These are phyloP conservation scores for Artemisia annua DNA, from an alignment of 129 eudicot species.

Conservation along the genomic window DNA sequence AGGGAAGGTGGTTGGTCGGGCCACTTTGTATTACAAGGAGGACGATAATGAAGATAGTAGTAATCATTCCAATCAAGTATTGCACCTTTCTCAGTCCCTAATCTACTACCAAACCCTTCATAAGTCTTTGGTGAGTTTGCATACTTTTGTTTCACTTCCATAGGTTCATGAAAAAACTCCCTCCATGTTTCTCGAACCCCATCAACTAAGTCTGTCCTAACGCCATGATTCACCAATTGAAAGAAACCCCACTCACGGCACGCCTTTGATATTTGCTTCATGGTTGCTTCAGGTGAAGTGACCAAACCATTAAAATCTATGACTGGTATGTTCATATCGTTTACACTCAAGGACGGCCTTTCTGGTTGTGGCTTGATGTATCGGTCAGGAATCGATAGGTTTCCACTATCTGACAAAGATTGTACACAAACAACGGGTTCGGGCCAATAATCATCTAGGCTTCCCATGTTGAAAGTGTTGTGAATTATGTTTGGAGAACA, in stretches of 20 bases:
- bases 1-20: conserved; percentile 60
- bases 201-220: conserved; percentile 57
- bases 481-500: conserved; percentile 1
- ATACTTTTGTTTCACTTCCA: conserved; percentile 68
- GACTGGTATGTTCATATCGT: conserved; percentile 48
- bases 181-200: conserved; percentile 61
- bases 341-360: conserved; percentile 36
- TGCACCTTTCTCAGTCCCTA: conserved; percentile 87
- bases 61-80: conserved; percentile 90
- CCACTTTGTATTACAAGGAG: conserved; percentile 62
- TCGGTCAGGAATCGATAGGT: conserved; percentile 42
- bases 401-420: conserved; percentile 51
- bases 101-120: conserved; percentile 85
- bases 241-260: conserved; percentile 82
- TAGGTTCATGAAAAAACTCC: conserved; percentile 68
- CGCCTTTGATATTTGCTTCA: conserved; percentile 42
- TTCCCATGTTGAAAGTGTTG: conserved; percentile 32
- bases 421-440: conserved; percentile 82
- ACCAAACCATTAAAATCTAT: conserved; percentile 51
- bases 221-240: conserved; percentile 75
- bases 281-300: conserved; percentile 10
- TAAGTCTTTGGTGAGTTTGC: conserved; percentile 74
- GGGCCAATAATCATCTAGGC: conserved; percentile 61
- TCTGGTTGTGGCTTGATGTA: conserved; percentile 63
- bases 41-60: conserved; percentile 69